phyloP scores from a whole-genome alignment of 768 basidiomycete genomes.

The Mycena alexandri region DNA sequence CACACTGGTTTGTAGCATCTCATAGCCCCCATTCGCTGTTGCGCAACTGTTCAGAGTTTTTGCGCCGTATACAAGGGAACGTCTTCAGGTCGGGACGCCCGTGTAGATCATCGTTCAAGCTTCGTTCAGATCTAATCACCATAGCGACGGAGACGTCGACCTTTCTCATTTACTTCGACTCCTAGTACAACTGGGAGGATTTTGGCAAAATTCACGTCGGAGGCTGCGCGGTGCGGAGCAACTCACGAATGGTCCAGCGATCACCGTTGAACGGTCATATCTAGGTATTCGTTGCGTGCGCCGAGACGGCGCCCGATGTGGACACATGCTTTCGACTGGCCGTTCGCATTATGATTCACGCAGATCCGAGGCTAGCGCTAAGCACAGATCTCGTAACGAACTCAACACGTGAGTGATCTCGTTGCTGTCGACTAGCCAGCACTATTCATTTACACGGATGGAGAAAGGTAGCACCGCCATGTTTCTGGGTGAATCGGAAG shows the following conservation, averaged over 20 bases:
- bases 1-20: not conserved
- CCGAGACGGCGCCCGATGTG: too few species aligned
- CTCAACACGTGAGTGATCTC: slow-evolving; percentile 7
- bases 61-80: not conserved
- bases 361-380: too few species aligned
- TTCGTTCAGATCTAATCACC: not conserved
- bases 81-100: not conserved
- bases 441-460: too few species aligned
- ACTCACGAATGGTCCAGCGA: too few species aligned
- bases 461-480: too few species aligned
- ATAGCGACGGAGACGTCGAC: slow-evolving; percentile 3
- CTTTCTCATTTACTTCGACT: too few species aligned
- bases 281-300: too few species aligned
- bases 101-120: slow-evolving; percentile 3
- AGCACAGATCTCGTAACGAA: slow-evolving; percentile 4
- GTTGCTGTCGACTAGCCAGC: slow-evolving; percentile 1
- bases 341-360: too few species aligned
- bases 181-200: too few species aligned
- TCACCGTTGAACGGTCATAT: too few species aligned
- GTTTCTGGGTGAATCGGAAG: slow-evolving; percentile 2
- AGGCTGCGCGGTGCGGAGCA: not conserved
- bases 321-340: too few species aligned
- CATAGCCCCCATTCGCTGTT: slow-evolving; percentile 3
- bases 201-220: too few species aligned
- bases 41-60: slow-evolving; percentile 2